Evolutionary conservation across 2,329 filamentous ascomycete genomes (phyloP).

Genomic region (Beauveria australis): DNA sequence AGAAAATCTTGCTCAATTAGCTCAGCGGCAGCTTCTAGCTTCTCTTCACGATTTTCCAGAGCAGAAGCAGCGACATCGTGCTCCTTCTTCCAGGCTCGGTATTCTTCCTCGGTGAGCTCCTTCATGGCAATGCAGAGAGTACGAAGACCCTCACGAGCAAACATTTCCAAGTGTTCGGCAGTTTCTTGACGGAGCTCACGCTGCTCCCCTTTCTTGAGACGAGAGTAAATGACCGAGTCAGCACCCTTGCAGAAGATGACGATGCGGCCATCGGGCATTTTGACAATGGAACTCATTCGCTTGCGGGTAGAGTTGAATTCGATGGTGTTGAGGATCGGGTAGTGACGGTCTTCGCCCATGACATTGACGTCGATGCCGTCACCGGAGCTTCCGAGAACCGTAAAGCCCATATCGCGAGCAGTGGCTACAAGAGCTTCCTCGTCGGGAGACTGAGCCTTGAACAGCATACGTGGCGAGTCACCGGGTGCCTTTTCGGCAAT

Average conservation of each 20-base stretch:
- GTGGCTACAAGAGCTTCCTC: slow-evolving; percentile 92
- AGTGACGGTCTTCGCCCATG: slow-evolving; percentile 76
- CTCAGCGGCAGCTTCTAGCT: slow-evolving; percentile 82
- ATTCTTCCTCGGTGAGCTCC: slow-evolving; percentile 73
- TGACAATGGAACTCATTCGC: slow-evolving; percentile 93
- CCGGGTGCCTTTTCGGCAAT: slow-evolving; percentile 84
- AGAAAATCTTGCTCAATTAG: slow-evolving; percentile 83
- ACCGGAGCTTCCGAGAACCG: slow-evolving; percentile 70
- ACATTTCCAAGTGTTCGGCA: slow-evolving; percentile 92
- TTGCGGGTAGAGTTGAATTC: slow-evolving; percentile 97
- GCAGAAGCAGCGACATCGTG: slow-evolving; percentile 82
- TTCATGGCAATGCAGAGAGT: slow-evolving; percentile 89
- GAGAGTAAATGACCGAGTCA: slow-evolving; percentile 93
- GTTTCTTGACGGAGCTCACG: slow-evolving; percentile 73
- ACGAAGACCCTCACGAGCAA: slow-evolving; percentile 87
- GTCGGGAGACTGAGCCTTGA: slow-evolving; percentile 95
- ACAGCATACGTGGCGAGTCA: slow-evolving; percentile 84
- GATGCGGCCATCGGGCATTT: slow-evolving; percentile 86
- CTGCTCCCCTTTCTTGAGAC: slow-evolving; percentile 78
- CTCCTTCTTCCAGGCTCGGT: slow-evolving; percentile 73
- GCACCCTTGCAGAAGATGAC: slow-evolving; percentile 95
- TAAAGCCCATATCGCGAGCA: slow-evolving; percentile 91
- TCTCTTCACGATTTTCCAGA: slow-evolving; percentile 81
- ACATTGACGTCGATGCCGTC: slow-evolving; percentile 82
- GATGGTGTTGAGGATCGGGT: slow-evolving; percentile 84